Conservation (phyloP, 129 eudicot genomes). For the Centrapalus pauciflorus region DNA sequence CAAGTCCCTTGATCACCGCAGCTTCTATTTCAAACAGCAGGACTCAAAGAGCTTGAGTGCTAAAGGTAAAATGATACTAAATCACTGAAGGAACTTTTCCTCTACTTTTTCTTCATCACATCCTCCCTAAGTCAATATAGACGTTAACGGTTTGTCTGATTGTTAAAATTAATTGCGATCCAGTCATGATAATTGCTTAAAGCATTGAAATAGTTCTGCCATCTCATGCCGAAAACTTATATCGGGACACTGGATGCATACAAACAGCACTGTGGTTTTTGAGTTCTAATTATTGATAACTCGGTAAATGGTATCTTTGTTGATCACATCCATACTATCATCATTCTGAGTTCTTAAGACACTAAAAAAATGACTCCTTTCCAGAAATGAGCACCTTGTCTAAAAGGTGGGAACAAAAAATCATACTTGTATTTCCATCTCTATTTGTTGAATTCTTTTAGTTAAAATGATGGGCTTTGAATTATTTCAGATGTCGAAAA, state of each 20-base stretch:
- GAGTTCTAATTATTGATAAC: too few relatives aligned
- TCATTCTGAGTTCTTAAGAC: too few relatives aligned
- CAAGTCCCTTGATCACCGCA: constrained; percentile 95
- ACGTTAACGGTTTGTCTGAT: neutral
- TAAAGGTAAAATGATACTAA: constrained; percentile 53
- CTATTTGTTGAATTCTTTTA: neutral
- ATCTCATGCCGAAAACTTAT: neutral
- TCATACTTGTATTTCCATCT: too few relatives aligned
- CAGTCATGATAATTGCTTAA: neutral
- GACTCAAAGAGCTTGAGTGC: constrained; percentile 86
- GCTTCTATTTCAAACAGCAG: constrained; percentile 97
- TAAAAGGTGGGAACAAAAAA: too few relatives aligned
- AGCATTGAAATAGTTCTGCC: neutral
- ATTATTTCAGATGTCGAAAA: too few relatives aligned
- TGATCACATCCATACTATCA: too few relatives aligned
- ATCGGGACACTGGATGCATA: neutral
- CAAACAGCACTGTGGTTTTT: too few relatives aligned
- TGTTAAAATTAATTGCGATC: neutral
- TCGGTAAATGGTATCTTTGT: too few relatives aligned
- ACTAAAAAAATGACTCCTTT: too few relatives aligned
- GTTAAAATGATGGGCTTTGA: neutral
- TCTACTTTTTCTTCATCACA: too few relatives aligned
- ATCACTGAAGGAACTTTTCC: too few relatives aligned
- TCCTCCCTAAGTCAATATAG: neutral
- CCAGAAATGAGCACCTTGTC: too few relatives aligned